phyloP scores from a whole-genome alignment of 345 rosid genomes.

The Sapria himalayana region DNA sequence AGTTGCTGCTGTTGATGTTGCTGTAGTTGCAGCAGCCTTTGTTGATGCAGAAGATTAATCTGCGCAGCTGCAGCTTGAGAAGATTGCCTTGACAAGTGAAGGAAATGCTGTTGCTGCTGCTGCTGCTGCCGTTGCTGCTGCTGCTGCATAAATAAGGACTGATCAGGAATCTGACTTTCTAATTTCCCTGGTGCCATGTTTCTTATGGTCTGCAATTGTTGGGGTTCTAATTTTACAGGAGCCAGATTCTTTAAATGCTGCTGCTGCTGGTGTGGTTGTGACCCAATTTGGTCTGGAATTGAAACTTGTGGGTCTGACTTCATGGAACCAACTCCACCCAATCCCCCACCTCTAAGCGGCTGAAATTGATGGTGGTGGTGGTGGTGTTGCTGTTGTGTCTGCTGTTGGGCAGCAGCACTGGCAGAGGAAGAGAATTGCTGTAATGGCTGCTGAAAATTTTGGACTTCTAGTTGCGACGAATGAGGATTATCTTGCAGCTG shows the following conservation, averaged over 20 bases:
- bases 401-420: slow-evolving; percentile 22
- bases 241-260: slow-evolving; percentile 39
- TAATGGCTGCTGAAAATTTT: slow-evolving; percentile 46
- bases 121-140: slow-evolving; percentile 50
- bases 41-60: slow-evolving; percentile 53
- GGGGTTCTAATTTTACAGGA: slow-evolving; percentile 59
- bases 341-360: slow-evolving; percentile 36
- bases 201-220: slow-evolving; percentile 44
- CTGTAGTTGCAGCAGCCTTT: slow-evolving; percentile 54
- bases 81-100: slow-evolving; percentile 72
- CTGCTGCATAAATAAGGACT: slow-evolving; percentile 52
- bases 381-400: slow-evolving; percentile 21
- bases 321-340: slow-evolving; percentile 51
- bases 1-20: slow-evolving; percentile 61
- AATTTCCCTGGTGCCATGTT: slow-evolving; percentile 43
- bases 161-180: slow-evolving; percentile 71
- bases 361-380: slow-evolving; percentile 48
- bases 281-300: slow-evolving; percentile 46
- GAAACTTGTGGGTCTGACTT: slow-evolving; percentile 69
- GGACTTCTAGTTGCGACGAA: slow-evolving; percentile 43
- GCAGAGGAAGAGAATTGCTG: slow-evolving; percentile 40
- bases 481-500: slow-evolving; percentile 59
- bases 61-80: slow-evolving; percentile 53
- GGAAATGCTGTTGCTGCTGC: slow-evolving; percentile 50
- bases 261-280: slow-evolving; percentile 34